These are phyloP conservation scores for Suhomyces sp. DNA, from an alignment of 805 yeast species.

Conservation along the genomic window DNA sequence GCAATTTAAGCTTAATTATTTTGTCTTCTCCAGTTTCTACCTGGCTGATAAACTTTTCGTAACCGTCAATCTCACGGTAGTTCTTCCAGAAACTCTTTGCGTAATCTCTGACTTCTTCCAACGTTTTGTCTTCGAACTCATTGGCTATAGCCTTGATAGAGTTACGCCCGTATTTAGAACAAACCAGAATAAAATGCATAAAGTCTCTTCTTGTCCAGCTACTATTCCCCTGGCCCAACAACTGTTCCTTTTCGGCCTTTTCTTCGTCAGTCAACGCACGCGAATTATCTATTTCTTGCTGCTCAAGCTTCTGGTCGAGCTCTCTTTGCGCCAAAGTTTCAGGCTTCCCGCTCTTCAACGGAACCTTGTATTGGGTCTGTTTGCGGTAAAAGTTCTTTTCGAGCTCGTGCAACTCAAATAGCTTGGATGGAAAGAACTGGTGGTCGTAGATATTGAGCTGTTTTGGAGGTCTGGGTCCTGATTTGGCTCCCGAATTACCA, in stretches of 20 bases:
- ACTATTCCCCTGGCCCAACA: constrained; percentile 64
- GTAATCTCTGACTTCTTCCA: constrained; percentile 76
- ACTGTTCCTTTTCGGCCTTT: constrained; percentile 56
- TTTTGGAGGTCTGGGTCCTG: constrained; percentile 80
- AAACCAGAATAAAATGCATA: constrained; percentile 68
- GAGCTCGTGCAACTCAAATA: constrained; percentile 72
- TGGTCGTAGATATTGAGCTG: constrained; percentile 82
- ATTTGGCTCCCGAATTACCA: constrained; percentile 37
- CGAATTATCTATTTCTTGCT: constrained; percentile 71
- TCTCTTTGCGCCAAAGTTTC: constrained; percentile 31
- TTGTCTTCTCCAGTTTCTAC: constrained; percentile 90
- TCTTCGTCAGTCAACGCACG: constrained; percentile 83
- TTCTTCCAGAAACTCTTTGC: constrained; percentile 79
- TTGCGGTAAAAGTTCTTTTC: constrained; percentile 78
- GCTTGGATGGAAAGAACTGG: constrained; percentile 81
- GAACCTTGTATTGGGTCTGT: constrained; percentile 61
- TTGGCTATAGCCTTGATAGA: constrained; percentile 65
- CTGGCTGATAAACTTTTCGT: constrained; percentile 74
- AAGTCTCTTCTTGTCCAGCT: constrained; percentile 90
- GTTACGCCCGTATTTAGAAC: constrained; percentile 80
- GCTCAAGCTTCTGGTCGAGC: constrained; percentile 54
- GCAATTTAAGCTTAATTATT: constrained; percentile 58
- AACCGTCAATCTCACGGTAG: constrained; percentile 79
- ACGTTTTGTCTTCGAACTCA: constrained; percentile 79
- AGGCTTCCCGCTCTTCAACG: constrained; percentile 54